Percentiles rank a stretch among this genome's conserved stretches.
Conservation (phyloP, 805 yeast species). For the Pichia manshurica region DNA sequence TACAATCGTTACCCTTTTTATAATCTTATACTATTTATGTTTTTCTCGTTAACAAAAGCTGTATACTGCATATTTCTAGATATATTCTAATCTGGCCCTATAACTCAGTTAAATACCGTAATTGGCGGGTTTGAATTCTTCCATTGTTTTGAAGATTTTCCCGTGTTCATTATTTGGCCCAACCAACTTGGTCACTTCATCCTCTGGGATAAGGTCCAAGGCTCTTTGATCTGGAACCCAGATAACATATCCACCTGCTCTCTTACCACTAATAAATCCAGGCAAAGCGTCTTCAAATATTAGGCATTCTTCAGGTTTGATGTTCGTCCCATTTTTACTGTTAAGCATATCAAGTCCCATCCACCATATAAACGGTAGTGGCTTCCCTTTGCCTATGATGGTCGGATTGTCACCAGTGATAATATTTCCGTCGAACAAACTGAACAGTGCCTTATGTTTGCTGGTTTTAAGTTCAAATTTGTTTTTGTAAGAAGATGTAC, state of each 20-base stretch:
- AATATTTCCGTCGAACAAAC: constrained; percentile 54
- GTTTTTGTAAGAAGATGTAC: constrained; percentile 68
- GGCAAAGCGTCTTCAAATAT: constrained; percentile 95
- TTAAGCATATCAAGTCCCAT: constrained; percentile 72
- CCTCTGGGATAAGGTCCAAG: constrained; percentile 43
- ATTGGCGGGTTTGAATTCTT: constrained; percentile 44
- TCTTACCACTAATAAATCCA: constrained; percentile 79
- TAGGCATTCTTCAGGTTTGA: constrained; percentile 71
- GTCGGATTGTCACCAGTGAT: constrained; percentile 88
- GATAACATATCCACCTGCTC: constrained; percentile 79
- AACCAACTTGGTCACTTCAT: constrained; percentile 40
- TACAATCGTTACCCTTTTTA: not conserved
- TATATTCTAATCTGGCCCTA: not conserved
- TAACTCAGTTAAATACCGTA: constrained; percentile 39
- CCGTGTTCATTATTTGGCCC: constrained; percentile 44
- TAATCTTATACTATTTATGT: not conserved
- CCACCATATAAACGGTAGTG: constrained; percentile 89
- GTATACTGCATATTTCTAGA: no score
- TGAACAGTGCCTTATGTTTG: constrained; percentile 55
- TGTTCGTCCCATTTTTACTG: constrained; percentile 38
- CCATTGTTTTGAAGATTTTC: constrained; percentile 46
- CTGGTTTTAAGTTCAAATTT: constrained; percentile 69
- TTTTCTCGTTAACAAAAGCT: not conserved
- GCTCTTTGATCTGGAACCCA: constrained; percentile 93
- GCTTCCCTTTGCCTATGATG: constrained; percentile 84